Percentiles rank a stretch among this genome's conserved stretches.
These are phyloP conservation scores for Daldinia decipiens DNA, from an alignment of 495 filamentous ascomycete genomes.

Conservation along the genomic window DNA sequence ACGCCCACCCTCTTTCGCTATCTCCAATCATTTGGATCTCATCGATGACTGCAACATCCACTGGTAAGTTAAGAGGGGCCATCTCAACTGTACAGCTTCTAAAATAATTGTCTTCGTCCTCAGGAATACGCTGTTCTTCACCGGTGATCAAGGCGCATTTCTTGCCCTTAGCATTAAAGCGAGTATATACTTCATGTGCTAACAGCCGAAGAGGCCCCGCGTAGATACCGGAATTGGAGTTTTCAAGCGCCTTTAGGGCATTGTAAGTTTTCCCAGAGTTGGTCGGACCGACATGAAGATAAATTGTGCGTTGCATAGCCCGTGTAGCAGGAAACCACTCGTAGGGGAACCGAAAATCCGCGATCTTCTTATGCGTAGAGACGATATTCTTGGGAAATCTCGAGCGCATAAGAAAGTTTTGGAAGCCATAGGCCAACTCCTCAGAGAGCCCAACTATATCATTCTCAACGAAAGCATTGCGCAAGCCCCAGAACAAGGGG, in stretches of 20 bases:
- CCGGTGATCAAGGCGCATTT: constrained; percentile 87
- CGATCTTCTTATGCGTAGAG: constrained; percentile 68
- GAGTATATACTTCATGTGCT: constrained; percentile 90
- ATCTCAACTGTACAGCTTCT: constrained; percentile 96
- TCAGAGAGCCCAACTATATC: constrained; percentile 60
- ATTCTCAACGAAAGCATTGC: constrained; percentile 63
- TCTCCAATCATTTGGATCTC: constrained; percentile 98
- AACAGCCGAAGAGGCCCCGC: constrained; percentile 90
- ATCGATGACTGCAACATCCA: constrained; percentile 95
- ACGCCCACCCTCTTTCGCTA: constrained; percentile 87
- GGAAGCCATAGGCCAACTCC: constrained; percentile 72
- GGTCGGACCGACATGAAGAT: constrained; percentile 96
- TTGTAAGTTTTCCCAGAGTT: constrained; percentile 99
- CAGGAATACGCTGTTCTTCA: constrained; percentile 77
- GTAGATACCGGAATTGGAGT: constrained; percentile 81
- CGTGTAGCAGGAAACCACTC: constrained; percentile 93
- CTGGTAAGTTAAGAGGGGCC: constrained; percentile 73
- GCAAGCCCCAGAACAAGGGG: constrained; percentile 64
- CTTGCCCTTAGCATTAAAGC: constrained; percentile 79
- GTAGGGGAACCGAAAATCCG: constrained; percentile 83
- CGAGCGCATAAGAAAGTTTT: constrained; percentile 57
- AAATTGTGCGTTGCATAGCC: constrained; percentile 78
- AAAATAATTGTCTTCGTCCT: constrained; percentile 62
- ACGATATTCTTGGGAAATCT: constrained; percentile 48
- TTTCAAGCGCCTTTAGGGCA: constrained; percentile 86